Base-by-base conservation (phyloP, 306 rosid genomes). In the Vigna angularis region DNA sequence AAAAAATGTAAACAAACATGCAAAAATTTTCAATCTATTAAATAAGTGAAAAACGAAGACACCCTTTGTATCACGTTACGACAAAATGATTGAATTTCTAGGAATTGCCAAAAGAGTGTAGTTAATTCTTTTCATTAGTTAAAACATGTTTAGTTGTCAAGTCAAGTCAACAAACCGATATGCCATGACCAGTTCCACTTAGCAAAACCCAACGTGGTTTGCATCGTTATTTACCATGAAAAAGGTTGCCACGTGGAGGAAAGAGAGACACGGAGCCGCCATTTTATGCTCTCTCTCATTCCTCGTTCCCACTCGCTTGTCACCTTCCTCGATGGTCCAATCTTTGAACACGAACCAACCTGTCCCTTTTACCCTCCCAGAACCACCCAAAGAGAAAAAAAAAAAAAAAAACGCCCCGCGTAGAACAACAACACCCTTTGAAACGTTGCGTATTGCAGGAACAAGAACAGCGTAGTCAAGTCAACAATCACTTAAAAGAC, bases 221-320 rank as follows among this genome's bases (percentile, higher is more conserved):
- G 26, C 36, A 24, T 48, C 61, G 80, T 66, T 50, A 45, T 22
- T 66, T 51, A 9, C 75, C 65, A 74, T n/a, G 55, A 2, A 7
- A 1, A 15, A 70, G 10, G 12, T 10, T 84, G 82, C 85, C 88
- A 84, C 80, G 80, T 81, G 87, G 79, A 76, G 55, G 72, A 15
- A 0, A 11, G 0, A 11, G 16, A 32, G 18, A 32, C 32, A 73
- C 49, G 56, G 1, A 72, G 83, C 85, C 83, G 80, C 85, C 80
- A 55, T 38, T 66, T 12, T 71, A 42, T 40, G 32, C 64, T 14
- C 0, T 70, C 51, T 2, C 28, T 40, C 45, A 13, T 75, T 69
- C 83, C 12, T 36, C 80, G 74, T 77, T 85, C 81, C 17, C 83
- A 67, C 63, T 20, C 26, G 9, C 6, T 72, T 67, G 77, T 76